Percentiles rank a stretch among this genome's conserved stretches.
Evolutionary conservation across 139 green algal species (phyloP).

Genomic region (Chlorokybus atmophyticus): DNA sequence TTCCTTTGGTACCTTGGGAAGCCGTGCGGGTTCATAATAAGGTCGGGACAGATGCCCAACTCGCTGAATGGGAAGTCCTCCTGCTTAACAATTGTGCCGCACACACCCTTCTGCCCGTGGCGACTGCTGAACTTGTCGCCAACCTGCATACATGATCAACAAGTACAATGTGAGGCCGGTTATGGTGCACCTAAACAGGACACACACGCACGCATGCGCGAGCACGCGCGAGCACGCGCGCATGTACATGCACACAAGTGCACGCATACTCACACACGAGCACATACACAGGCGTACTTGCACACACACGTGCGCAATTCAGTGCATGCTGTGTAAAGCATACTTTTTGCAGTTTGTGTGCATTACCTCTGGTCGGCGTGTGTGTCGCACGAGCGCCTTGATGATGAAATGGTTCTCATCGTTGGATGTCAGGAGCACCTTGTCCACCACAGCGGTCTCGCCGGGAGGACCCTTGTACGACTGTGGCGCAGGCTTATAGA

Average conservation of each 20-base stretch:
- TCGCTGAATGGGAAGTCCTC: conserved; percentile 88
- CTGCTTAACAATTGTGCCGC: conserved; percentile 74
- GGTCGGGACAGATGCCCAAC: conserved; percentile 69
- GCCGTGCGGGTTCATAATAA: conserved; percentile 75
- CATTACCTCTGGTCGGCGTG: conserved; percentile 71
- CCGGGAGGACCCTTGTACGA: conserved; percentile 28
- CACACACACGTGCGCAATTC: too few species aligned
- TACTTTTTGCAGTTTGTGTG: too few species aligned
- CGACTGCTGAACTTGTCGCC: conserved; percentile 91
- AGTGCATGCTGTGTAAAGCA: too few species aligned
- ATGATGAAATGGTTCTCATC: conserved; percentile 73
- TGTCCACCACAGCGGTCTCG: conserved; percentile 13
- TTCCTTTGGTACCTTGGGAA: conserved; percentile 41
- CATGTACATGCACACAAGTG: too few species aligned
- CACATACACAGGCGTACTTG: too few species aligned
- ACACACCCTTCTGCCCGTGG: conserved; percentile 92
- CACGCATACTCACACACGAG: too few species aligned
- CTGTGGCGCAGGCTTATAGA: conserved; percentile 24
- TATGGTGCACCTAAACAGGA: too few species aligned
- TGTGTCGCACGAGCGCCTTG: conserved; percentile 88
- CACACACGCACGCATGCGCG: too few species aligned
- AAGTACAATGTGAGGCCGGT: too few species aligned
- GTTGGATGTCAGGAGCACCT: conserved; percentile 84
- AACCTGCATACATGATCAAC: too few species aligned
- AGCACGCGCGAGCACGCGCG: too few species aligned